These are phyloP conservation scores for Penicillium sp. DNA, from an alignment of 2,329 filamentous ascomycete genomes.

Conservation along the genomic window DNA sequence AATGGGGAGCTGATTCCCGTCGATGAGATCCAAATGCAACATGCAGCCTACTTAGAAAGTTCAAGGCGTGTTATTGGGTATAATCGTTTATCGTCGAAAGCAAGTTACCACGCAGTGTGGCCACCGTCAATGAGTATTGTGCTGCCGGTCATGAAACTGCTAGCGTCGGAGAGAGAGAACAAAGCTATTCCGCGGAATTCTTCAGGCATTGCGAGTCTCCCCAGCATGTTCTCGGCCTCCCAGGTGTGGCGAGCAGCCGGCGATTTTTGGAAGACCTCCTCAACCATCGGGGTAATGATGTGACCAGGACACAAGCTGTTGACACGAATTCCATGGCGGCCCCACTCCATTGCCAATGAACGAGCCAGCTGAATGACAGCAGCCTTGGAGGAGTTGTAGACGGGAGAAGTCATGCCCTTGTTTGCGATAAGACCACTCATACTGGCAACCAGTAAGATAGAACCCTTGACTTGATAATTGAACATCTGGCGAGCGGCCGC, in stretches of 20 bases:
- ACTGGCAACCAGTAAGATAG: slow-evolving; percentile 55
- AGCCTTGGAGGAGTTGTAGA: slow-evolving; percentile 61
- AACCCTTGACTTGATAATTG: slow-evolving; percentile 53
- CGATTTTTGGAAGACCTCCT: slow-evolving; percentile 76
- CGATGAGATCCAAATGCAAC: background rate
- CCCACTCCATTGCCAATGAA: slow-evolving; percentile 60
- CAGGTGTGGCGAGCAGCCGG: slow-evolving; percentile 61
- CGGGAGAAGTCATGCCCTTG: slow-evolving; percentile 48
- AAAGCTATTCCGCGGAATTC: slow-evolving; percentile 69
- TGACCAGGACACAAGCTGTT: slow-evolving; percentile 60
- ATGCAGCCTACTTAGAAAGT: background rate
- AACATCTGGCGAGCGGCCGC: slow-evolving; percentile 55
- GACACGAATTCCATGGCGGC: slow-evolving; percentile 55
- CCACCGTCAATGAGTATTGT: slow-evolving; percentile 74
- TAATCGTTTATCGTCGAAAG: background rate
- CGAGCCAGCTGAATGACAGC: slow-evolving; percentile 58
- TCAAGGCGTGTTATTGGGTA: background rate
- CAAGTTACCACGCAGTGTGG: slow-evolving; percentile 55
- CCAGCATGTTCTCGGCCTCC: slow-evolving; percentile 57
- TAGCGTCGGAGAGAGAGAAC: slow-evolving; percentile 69
- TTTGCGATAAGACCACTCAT: slow-evolving; percentile 58
- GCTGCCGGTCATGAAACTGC: slow-evolving; percentile 71
- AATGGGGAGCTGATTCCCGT: no score
- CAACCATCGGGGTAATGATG: slow-evolving; percentile 74
- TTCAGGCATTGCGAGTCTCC: slow-evolving; percentile 58